Percentiles rank a stretch among this genome's conserved stretches.
Conservation (phyloP, 768 basidiomycete species). For the Chalciporus piperatus region DNA sequence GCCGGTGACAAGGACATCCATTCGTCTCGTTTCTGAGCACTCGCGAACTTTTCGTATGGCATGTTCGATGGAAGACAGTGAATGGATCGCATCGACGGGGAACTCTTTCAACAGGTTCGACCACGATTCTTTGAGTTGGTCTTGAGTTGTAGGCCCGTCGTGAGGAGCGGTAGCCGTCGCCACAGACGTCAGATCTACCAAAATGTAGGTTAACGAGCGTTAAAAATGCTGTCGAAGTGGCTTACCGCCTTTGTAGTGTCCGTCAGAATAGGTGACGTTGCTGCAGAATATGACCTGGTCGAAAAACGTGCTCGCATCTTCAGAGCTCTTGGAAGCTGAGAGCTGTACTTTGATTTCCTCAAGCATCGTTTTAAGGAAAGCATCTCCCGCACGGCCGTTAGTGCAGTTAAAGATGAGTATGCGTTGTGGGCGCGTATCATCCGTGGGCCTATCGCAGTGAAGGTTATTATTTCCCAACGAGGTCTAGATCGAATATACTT, state of each 20-base stretch:
- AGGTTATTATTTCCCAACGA: conserved; percentile 5
- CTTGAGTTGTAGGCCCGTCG: conserved; percentile 67
- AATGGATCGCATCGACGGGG: conserved; percentile 61
- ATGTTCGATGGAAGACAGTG: conserved; percentile 86
- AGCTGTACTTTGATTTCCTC: conserved; percentile 50
- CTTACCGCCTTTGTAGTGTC: conserved; percentile 87
- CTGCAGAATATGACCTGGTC: conserved; percentile 91
- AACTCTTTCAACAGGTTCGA: conserved; percentile 57
- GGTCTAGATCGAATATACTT: conserved; percentile 9
- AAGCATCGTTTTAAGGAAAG: conserved; percentile 64
- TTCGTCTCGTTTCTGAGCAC: conserved; percentile 31
- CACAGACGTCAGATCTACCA: conserved; percentile 72
- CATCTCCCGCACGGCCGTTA: conserved; percentile 75
- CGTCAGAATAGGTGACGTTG: conserved; percentile 91
- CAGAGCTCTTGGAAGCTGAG: conserved; percentile 35
- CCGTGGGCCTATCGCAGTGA: conserved; percentile 3
- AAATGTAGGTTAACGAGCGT: background rate
- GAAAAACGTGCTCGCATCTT: conserved; percentile 53
- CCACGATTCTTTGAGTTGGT: conserved; percentile 77
- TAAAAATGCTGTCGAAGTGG: conserved; percentile 3
- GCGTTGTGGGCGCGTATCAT: conserved; percentile 36
- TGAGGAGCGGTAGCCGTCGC: conserved; percentile 64
- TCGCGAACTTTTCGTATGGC: conserved; percentile 66
- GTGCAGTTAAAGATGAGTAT: conserved; percentile 95
- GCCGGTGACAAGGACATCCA: conserved; percentile 82